Evolutionary conservation across 179 eudicot genomes (phyloP).

Genomic region (Amaranthus tricolor): DNA sequence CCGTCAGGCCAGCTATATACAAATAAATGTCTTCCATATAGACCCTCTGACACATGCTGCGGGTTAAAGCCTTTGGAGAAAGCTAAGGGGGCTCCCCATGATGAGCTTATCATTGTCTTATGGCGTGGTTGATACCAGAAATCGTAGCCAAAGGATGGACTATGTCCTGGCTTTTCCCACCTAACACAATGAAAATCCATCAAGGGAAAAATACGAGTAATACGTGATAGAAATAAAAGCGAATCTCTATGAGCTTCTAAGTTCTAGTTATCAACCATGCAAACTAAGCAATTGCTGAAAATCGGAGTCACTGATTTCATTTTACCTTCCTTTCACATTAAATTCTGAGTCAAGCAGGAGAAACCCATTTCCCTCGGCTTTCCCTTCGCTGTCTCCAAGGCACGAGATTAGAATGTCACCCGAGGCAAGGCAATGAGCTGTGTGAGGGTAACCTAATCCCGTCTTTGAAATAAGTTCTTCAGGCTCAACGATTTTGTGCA

Average conservation of each 20-base stretch:
- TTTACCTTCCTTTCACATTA: slow-evolving; percentile 95
- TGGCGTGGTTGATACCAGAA: slow-evolving; percentile 98
- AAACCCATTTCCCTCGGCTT: slow-evolving; percentile 89
- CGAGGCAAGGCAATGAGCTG: slow-evolving; percentile 95
- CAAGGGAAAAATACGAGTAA: neutral
- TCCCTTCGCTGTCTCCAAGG: slow-evolving; percentile 84
- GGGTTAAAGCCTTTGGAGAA: slow-evolving; percentile 88
- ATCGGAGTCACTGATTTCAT: neutral
- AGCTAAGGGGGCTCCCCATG: slow-evolving; percentile 97
- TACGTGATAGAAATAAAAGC: neutral
- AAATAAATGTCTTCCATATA: slow-evolving; percentile 83
- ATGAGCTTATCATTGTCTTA: slow-evolving; percentile 91
- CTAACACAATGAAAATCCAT: slow-evolving; percentile 31
- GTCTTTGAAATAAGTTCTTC: slow-evolving; percentile 69
- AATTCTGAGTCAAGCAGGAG: slow-evolving; percentile 91
- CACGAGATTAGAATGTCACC: slow-evolving; percentile 92
- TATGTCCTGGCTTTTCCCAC: slow-evolving; percentile 98
- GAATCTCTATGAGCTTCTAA: neutral
- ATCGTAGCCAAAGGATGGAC: slow-evolving; percentile 89
- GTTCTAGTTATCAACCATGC: neutral
- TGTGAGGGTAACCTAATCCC: slow-evolving; percentile 93
- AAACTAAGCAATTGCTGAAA: neutral
- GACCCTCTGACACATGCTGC: slow-evolving; percentile 83
- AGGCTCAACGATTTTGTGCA: slow-evolving; percentile 87
- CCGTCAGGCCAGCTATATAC: slow-evolving; percentile 97